Base-by-base conservation (phyloP, 495 filamentous ascomycete genomes). In the Pseudomonodictys pantanalensis region DNA sequence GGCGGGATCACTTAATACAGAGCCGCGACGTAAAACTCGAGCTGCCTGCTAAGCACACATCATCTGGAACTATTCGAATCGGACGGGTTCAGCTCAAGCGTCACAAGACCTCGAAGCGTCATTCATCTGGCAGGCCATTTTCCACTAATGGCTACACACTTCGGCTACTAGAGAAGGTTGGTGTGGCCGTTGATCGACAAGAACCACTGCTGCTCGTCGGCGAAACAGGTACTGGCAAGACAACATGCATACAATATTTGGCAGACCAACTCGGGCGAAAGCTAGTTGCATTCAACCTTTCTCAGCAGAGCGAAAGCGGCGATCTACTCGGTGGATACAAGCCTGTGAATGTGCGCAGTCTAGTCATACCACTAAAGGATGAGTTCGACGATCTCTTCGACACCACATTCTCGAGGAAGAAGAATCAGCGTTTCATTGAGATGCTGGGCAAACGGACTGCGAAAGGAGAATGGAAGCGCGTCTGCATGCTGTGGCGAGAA, bases 141-240 rank as follows among this genome's bases (percentile, higher is more conserved):
- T 87, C 89, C 17, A 86, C 79, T 15, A 91, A 87, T n/a, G 80
- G 75, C 22, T 86, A 90, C 67, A 87, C 86, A 0, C 79, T 81
- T 48, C 76, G 85, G 52, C 71, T 89, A 9, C 75, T 97, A 60
- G 93, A 99, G 68, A 89, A 92, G 70, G 86, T 96, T 56, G 86
- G 87, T 4, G 85, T 87, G 26, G 85, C 91, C 1, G 81, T 97
- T 12, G 83, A 87, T 55, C 84, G 91, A 71, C 81, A 83, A 3
- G 95, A 99, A 68, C 93, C 95, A 1, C 81, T 95, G 8, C 74
- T 99, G 25, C 83, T 99, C 48, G 93, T 99, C 33, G 95, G 95
- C 60, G 95, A 99, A 75, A 99, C 95, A 2, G 95, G 95, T 74
- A 96, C 93, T 47, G 95, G 95, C 67, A 99, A 99, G 73, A 99